These are phyloP conservation scores for Saturnispora bothae DNA, from an alignment of 805 yeast genomes.

Conservation along the genomic window DNA sequence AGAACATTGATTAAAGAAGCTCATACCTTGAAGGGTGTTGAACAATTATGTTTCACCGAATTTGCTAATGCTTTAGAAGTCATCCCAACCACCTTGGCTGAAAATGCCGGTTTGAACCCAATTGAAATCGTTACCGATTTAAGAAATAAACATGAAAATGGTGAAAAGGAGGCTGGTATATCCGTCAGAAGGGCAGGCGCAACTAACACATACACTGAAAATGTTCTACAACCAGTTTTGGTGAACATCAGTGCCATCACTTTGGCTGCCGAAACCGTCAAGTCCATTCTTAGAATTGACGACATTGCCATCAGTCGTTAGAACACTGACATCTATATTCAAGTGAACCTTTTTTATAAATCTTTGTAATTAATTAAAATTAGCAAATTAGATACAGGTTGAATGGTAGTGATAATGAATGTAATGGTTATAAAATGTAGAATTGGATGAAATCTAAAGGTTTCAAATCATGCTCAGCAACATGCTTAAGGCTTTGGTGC, in stretches of 20 bases:
- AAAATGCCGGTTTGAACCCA: conserved; percentile 89
- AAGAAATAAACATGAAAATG: conserved; percentile 82
- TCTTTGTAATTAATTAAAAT: too few species aligned
- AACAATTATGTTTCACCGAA: conserved; percentile 84
- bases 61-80: conserved; percentile 88
- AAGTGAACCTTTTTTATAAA: background rate
- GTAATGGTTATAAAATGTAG: too few species aligned
- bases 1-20: conserved; percentile 65
- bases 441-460: too few species aligned
- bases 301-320: conserved; percentile 89
- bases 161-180: conserved; percentile 91
- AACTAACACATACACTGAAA: conserved; percentile 82
- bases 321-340: too few species aligned
- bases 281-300: conserved; percentile 90
- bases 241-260: conserved; percentile 92
- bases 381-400: too few species aligned
- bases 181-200: conserved; percentile 92
- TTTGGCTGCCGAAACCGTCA: conserved; percentile 92
- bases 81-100: conserved; percentile 89
- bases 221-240: conserved; percentile 91
- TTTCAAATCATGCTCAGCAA: background rate
- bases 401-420: too few species aligned
- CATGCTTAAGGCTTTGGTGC: background rate
- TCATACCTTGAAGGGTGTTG: conserved; percentile 66
- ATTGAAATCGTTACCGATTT: conserved; percentile 86